Conservation (phyloP, 768 basidiomycete species). For the Tephrocybe sp. region DNA sequence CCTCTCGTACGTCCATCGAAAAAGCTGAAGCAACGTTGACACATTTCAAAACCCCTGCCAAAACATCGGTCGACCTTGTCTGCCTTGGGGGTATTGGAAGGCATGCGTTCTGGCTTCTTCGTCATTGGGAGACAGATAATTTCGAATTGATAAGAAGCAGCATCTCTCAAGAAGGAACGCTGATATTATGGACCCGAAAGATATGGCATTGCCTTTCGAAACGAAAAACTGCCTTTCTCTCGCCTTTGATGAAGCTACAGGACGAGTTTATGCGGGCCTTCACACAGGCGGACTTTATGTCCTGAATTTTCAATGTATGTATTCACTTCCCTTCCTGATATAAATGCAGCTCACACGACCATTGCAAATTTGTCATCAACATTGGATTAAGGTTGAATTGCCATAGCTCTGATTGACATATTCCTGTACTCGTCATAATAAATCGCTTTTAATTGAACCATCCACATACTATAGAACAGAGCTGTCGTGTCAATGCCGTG, state of each 20-base stretch:
- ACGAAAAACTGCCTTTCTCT: slow-evolving; percentile 43
- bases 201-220: slow-evolving; percentile 53
- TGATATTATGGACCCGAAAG: slow-evolving; percentile 35
- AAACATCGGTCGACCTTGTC: slow-evolving; percentile 18
- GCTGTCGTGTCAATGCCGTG: too few species aligned
- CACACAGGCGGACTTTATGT: slow-evolving; percentile 55
- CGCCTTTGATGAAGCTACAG: slow-evolving; percentile 56
- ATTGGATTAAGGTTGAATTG: too few species aligned
- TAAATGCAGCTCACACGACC: too few species aligned
- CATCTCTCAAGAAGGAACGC: slow-evolving; percentile 26
- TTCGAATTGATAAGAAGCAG: slow-evolving; percentile 53
- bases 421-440: too few species aligned
- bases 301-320: slow-evolving; percentile 32
- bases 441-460: too few species aligned
- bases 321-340: background rate
- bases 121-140: slow-evolving; percentile 47
- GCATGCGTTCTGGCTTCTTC: slow-evolving; percentile 54
- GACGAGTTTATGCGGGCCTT: slow-evolving; percentile 49
- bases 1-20: slow-evolving; percentile 10
- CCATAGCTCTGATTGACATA: too few species aligned
- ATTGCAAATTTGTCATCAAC: too few species aligned
- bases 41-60: slow-evolving; percentile 11
- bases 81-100: slow-evolving; percentile 43
- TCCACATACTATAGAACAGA: too few species aligned
- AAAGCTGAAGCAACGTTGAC: background rate